Conservation (phyloP, 805 yeast genomes). For the Saccharomycopsis microspora region DNA sequence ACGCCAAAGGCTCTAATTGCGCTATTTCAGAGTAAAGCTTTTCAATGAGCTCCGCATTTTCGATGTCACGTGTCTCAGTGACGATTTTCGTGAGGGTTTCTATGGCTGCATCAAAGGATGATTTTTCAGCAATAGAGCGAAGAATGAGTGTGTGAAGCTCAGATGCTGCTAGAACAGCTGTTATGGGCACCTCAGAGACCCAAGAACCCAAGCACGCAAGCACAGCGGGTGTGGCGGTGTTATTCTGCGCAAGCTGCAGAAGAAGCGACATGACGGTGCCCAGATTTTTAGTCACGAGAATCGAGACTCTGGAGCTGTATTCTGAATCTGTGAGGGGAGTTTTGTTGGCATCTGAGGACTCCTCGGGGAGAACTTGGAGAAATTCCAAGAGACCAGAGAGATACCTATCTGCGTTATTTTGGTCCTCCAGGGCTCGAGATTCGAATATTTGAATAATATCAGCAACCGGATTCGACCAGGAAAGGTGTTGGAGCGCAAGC, state of each 20-base stretch:
- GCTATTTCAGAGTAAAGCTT: slow-evolving; percentile 57
- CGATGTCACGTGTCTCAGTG: slow-evolving; percentile 71
- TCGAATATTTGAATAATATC: slow-evolving; percentile 47
- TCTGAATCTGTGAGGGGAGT: slow-evolving; percentile 78
- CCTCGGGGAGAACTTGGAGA: slow-evolving; percentile 84
- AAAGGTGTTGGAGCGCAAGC: slow-evolving; percentile 62
- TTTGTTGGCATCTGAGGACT: slow-evolving; percentile 63
- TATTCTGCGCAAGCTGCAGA: slow-evolving; percentile 25
- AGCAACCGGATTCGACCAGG: slow-evolving; percentile 60
- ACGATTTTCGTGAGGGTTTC: slow-evolving; percentile 81
- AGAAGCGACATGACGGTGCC: slow-evolving; percentile 56
- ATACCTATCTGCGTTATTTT: slow-evolving; percentile 2
- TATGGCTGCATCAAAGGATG: slow-evolving; percentile 61
- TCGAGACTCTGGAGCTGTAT: slow-evolving; percentile 49
- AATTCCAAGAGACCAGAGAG: slow-evolving; percentile 54
- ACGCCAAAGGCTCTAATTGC: slow-evolving; percentile 36
- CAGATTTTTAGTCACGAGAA: slow-evolving; percentile 55
- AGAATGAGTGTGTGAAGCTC: slow-evolving; percentile 63
- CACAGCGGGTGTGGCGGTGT: slow-evolving; percentile 32
- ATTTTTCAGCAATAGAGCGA: slow-evolving; percentile 40
- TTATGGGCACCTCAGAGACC: slow-evolving; percentile 79
- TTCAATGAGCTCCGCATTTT: slow-evolving; percentile 42
- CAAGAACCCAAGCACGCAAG: slow-evolving; percentile 79
- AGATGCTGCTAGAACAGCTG: slow-evolving; percentile 47
- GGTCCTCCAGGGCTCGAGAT: slow-evolving; percentile 7